Percentiles rank a stretch among this genome's conserved stretches.
phyloP scores from a whole-genome alignment of 1,139 yeast genomes.

The Hyphopichia pseudoburtonii region DNA sequence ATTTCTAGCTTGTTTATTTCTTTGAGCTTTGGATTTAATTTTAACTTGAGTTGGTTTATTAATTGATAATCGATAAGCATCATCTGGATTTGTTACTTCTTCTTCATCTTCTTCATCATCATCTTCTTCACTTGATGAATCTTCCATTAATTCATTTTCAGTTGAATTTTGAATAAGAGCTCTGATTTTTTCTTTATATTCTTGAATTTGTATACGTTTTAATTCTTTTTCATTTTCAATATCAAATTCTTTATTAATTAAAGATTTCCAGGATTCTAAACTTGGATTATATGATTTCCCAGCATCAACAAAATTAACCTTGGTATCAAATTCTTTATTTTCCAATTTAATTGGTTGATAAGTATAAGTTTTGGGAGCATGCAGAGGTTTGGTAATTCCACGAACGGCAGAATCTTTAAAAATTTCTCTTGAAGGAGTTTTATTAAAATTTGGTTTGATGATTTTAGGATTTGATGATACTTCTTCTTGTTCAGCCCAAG shows the following conservation, averaged over 20 bases:
- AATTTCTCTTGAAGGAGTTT: slow-evolving; percentile 32
- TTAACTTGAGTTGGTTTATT: slow-evolving; percentile 69
- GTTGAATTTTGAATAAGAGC: slow-evolving; percentile 61
- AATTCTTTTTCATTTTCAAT: slow-evolving; percentile 69
- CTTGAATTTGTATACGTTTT: slow-evolving; percentile 57
- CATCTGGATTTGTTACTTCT: slow-evolving; percentile 5
- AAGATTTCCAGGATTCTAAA: slow-evolving; percentile 74
- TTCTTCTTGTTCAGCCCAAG: slow-evolving; percentile 57
- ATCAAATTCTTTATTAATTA: slow-evolving; percentile 66
- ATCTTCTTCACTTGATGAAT: slow-evolving; percentile 40
- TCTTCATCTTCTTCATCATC: slow-evolving; percentile 27
- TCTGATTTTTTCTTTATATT: slow-evolving; percentile 62
- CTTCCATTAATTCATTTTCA: slow-evolving; percentile 50
- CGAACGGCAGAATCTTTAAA: slow-evolving; percentile 42
- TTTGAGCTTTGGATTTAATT: slow-evolving; percentile 74
- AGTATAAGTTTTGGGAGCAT: slow-evolving; percentile 59
- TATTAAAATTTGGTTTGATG: not conserved
- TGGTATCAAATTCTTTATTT: slow-evolving; percentile 41
- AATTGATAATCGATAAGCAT: slow-evolving; percentile 52
- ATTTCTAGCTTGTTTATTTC: slow-evolving; percentile 71
- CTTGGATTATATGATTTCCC: slow-evolving; percentile 96
- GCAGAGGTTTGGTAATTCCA: slow-evolving; percentile 51
- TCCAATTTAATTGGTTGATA: slow-evolving; percentile 22
- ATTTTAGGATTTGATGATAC: slow-evolving; percentile 14
- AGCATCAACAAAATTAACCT: slow-evolving; percentile 46